Conservation (phyloP, 2,329 filamentous ascomycete genomes). For the Triangularia setosa region DNA sequence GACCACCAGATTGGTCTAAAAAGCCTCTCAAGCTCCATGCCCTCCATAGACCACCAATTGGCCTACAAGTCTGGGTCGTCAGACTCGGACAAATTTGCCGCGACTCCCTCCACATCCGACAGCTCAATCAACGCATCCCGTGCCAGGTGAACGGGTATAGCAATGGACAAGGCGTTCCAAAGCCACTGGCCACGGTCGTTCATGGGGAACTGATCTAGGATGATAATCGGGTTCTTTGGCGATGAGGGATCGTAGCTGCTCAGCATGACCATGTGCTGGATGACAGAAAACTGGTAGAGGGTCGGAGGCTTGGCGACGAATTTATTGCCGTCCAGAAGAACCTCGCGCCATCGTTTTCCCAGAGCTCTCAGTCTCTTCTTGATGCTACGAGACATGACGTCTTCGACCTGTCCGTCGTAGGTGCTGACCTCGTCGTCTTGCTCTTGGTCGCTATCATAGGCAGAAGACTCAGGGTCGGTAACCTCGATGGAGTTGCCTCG, state of each 20-base stretch:
- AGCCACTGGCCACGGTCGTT: conserved; percentile 34
- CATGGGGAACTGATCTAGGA: conserved; percentile 31
- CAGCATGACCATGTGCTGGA: conserved; percentile 45
- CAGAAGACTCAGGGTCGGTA: neutral
- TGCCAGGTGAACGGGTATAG: conserved; percentile 34
- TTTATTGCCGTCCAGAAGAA: conserved; percentile 11
- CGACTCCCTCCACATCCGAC: conserved; percentile 13
- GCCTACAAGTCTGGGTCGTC: conserved; percentile 26
- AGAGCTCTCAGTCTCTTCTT: conserved; percentile 14
- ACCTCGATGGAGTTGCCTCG: conserved; percentile 1
- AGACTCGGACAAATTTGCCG: neutral
- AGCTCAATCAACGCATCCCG: conserved; percentile 26
- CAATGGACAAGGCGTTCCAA: conserved; percentile 34
- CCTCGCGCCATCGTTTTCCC: conserved; percentile 19
- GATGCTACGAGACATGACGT: conserved; percentile 15
- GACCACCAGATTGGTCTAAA: neutral
- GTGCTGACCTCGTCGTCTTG: conserved; percentile 1
- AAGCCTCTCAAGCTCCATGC: neutral
- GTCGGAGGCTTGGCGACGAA: conserved; percentile 27
- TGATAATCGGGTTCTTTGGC: conserved; percentile 29
- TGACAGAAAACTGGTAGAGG: conserved; percentile 43
- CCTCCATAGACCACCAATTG: neutral
- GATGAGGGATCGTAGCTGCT: conserved; percentile 41
- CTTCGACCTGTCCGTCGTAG: conserved; percentile 9
- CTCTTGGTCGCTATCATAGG: neutral